Conservation (phyloP, 2,329 filamentous ascomycete species). For the Neonectria punicea region DNA sequence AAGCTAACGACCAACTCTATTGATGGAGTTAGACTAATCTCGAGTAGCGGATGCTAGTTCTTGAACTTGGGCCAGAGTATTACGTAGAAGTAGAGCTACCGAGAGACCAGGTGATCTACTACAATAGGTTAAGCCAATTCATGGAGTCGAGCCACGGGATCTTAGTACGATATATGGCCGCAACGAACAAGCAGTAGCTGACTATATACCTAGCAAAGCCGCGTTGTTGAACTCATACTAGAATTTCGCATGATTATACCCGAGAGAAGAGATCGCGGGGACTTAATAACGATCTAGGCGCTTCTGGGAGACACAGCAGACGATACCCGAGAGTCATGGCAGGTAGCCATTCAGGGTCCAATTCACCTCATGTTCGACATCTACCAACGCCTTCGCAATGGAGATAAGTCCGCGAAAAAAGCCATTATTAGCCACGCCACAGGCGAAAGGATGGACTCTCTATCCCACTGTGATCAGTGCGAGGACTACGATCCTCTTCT, state of each 20-base stretch:
- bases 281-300: neutral
- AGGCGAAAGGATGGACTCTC: neutral
- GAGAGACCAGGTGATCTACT: neutral
- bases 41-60: neutral
- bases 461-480: neutral
- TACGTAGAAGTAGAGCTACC: neutral
- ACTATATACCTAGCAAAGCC: neutral
- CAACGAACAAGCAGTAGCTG: neutral
- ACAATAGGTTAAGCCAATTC: neutral
- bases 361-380: neutral
- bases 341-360: neutral
- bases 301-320: neutral
- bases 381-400: neutral
- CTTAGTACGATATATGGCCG: neutral
- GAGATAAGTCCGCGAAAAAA: neutral
- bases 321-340: neutral
- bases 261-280: neutral
- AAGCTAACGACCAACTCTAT: neutral
- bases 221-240: neutral
- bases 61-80: neutral
- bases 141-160: neutral
- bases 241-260: neutral
- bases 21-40: neutral
- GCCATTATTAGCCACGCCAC: neutral
- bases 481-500: neutral